phyloP scores from a whole-genome alignment of 192 early-diverging fungal species.

The Podila horticola region DNA sequence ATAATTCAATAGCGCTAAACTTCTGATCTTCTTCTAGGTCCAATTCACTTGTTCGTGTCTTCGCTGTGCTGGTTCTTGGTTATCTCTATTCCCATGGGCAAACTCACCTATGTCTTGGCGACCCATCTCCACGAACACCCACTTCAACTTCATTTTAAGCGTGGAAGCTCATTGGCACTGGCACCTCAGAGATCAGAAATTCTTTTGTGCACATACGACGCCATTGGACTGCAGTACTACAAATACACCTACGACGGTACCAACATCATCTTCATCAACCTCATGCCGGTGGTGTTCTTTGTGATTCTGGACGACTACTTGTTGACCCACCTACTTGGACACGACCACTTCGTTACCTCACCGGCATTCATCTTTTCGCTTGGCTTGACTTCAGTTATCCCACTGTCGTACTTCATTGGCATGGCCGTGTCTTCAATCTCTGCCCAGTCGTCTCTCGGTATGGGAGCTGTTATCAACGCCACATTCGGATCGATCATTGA shows the following conservation, averaged over 20 bases:
- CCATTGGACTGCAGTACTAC: constrained; percentile 92
- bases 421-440: constrained; percentile 96
- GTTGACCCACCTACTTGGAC: constrained; percentile 54
- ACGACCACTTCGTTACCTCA: constrained; percentile 43
- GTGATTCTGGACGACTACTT: constrained; percentile 87
- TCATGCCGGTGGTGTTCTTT: constrained; percentile 85
- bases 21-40: constrained; percentile 63
- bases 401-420: constrained; percentile 96
- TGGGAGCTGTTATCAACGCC: constrained; percentile 97
- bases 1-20: not conserved
- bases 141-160: constrained; percentile 77
- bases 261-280: constrained; percentile 97
- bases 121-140: constrained; percentile 85
- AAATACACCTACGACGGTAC: constrained; percentile 96
- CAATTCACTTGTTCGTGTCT: constrained; percentile 81
- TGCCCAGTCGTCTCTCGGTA: constrained; percentile 91
- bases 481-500: constrained; percentile 98
- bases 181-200: constrained; percentile 63
- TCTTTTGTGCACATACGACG: constrained; percentile 89
- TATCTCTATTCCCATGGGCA: constrained; percentile 93
- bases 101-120: constrained; percentile 84
- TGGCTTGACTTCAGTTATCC: constrained; percentile 85
- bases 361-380: constrained; percentile 71
- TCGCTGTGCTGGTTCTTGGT: constrained; percentile 87
- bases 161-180: constrained; percentile 52